Evolutionary conservation across 129 eudicot species (phyloP), one percentile per base, ranked within the genome.

Genomic region (Solidago caesia): DNA sequence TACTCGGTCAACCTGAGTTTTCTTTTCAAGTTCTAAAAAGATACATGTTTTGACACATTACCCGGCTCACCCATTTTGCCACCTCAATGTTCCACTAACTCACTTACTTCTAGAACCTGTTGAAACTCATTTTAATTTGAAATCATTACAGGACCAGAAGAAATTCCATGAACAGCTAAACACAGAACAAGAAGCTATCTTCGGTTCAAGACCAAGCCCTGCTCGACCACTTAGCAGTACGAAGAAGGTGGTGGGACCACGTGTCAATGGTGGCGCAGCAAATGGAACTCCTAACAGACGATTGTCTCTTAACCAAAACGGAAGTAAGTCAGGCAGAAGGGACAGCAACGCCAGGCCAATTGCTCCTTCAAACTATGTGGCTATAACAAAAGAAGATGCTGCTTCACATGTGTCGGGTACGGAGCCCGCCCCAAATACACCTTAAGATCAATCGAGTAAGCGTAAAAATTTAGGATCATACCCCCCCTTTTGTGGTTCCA

Each of bases 201-300:
- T 87, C 26, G 85, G 90, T 26, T 79, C 96, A 77, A 95, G 82
- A 73, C 96, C 99, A 70, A 95, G 95, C 89, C 97, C 99, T 3
- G 97, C 88, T 48, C 86, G 94, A 73, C 88, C 84, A 5, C 72
- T 56, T 71, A 80, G 92, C 10, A 76, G 92, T 46, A 51, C 89
- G 25, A 88, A 91, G 86, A 95, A 89, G 59, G 88, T 79, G 41
- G 81, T 70, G 6, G 97, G 97, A 11, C 93, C 99, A 64, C 99
- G 97, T 13, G 92, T 87, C 44, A 91, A 90, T 25, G 98, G 96
- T 10, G 87, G 88, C 60, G 82, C 78, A 26, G 82, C 84, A 33
- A 93, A 88, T 67, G 98, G 92, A 55, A 82, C 81, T 48, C 84
- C 99, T 4, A 87, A 71, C 82, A 83, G 99, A 59, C 87, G 99